Conservation (phyloP, 441 rosid species). For the Gossypium gossypioides region DNA sequence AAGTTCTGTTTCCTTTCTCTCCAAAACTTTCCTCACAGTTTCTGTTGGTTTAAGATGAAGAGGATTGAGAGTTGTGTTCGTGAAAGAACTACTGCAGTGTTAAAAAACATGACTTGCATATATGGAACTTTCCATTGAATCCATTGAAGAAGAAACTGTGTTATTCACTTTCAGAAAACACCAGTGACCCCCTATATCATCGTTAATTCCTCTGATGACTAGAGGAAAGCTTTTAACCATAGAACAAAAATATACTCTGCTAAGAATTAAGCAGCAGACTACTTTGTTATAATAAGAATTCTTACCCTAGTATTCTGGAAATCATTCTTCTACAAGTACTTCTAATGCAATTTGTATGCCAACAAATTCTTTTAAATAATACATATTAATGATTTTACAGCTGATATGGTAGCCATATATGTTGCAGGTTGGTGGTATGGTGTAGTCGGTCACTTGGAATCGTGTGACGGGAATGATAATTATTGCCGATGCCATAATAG, state of each 20-base stretch:
- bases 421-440: constrained; percentile 98
- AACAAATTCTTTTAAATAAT: neutral
- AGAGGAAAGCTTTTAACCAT: neutral
- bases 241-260: neutral
- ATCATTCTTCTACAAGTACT: neutral
- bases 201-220: neutral
- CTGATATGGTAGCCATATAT: constrained; percentile 1
- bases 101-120: too few species aligned
- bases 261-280: constrained; percentile 6
- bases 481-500: constrained; percentile 55
- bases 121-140: too few species aligned
- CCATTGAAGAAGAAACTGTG: too few species aligned
- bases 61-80: neutral
- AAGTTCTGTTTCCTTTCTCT: neutral
- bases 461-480: constrained; percentile 59
- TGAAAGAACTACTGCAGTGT: neutral
- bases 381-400: neutral
- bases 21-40: neutral
- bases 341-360: neutral
- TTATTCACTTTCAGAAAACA: too few species aligned
- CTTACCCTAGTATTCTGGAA: neutral
- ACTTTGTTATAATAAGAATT: neutral
- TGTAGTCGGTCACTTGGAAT: constrained; percentile 74
- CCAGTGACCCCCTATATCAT: neutral
- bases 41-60: neutral